These are phyloP conservation scores for Cryptosporidium ryanae DNA, from an alignment of 169 alveolate species.

Conservation along the genomic window DNA sequence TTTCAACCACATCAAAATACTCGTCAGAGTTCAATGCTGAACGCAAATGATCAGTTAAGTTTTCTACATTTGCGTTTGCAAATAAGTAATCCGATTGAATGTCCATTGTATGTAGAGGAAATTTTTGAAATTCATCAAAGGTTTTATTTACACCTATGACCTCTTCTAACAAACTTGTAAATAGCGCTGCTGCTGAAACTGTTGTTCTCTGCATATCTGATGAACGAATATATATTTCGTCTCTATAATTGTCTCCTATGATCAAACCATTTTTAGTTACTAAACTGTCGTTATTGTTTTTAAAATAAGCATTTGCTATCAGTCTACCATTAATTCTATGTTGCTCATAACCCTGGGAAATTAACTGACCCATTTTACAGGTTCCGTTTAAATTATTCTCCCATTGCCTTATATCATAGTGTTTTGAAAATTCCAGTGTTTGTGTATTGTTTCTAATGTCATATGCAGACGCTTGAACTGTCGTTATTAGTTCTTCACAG, in stretches of 20 bases:
- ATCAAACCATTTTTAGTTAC: conserved; percentile 30
- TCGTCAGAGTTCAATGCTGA: conserved; percentile 37
- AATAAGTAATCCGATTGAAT: conserved; percentile 67
- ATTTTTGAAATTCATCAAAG: conserved; percentile 27
- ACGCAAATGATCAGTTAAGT: conserved; percentile 40
- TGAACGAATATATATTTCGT: conserved; percentile 59
- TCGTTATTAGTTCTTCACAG: conserved; percentile 59
- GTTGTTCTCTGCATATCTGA: conserved; percentile 76
- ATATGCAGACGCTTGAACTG: conserved; percentile 69
- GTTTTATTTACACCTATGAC: conserved; percentile 49
- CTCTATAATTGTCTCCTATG: conserved; percentile 22
- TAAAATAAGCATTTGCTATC: conserved; percentile 61
- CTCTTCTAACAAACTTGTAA: conserved; percentile 54
- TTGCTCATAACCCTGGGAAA: conserved; percentile 56
- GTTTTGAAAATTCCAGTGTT: conserved; percentile 68
- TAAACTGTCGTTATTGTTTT: conserved; percentile 1
- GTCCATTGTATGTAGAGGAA: conserved; percentile 71
- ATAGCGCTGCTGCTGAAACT: conserved; percentile 68
- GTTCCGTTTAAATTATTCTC: conserved; percentile 72
- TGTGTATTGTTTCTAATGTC: conserved; percentile 49
- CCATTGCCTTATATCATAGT: conserved; percentile 69
- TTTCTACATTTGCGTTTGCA: conserved; percentile 67
- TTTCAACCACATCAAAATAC: conserved; percentile 32
- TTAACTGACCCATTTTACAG: conserved; percentile 71
- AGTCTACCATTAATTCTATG: conserved; percentile 66